phyloP scores from a whole-genome alignment of 2,329 filamentous ascomycete species.

The Penicillium sp. region DNA sequence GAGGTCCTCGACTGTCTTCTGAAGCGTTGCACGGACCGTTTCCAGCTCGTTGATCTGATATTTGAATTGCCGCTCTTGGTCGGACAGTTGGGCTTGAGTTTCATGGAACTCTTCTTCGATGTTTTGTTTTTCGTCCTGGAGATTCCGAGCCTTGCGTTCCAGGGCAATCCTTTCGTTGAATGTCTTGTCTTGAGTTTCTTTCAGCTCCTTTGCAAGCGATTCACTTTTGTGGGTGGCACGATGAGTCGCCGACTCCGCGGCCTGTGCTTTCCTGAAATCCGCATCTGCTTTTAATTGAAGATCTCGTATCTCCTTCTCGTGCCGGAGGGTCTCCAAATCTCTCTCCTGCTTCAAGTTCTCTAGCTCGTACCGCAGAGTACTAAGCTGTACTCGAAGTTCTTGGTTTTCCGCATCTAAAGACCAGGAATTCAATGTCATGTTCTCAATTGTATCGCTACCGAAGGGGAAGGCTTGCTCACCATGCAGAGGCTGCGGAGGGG shows the following conservation, averaged over 20 bases:
- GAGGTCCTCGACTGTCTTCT: conserved; percentile 49
- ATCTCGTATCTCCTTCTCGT: conserved; percentile 78
- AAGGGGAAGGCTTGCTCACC: conserved; percentile 30
- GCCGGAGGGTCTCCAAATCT: conserved; percentile 69
- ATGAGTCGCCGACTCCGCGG: conserved; percentile 49
- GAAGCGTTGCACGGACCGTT: conserved; percentile 53
- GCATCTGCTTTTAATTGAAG: conserved; percentile 74
- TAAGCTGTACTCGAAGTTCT: conserved; percentile 81
- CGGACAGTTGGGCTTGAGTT: conserved; percentile 65
- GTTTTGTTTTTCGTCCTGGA: conserved; percentile 64
- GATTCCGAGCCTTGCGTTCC: conserved; percentile 50
- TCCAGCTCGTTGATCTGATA: conserved; percentile 57
- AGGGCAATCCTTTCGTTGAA: conserved; percentile 52
- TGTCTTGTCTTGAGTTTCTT: conserved; percentile 49
- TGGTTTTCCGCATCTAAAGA: conserved; percentile 52
- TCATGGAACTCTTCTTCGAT: conserved; percentile 81
- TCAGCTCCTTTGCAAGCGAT: conserved; percentile 48
- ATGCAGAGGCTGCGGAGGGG: conserved; percentile 32
- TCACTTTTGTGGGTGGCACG: conserved; percentile 52
- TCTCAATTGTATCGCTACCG: no score
- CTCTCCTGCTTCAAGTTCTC: conserved; percentile 83
- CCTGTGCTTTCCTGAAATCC: conserved; percentile 65
- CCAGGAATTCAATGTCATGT: conserved; percentile 8
- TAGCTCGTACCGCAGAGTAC: conserved; percentile 79
- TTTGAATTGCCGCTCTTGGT: conserved; percentile 60